Base-by-base conservation (phyloP, 148 eudicot species). In the Diospyros kaki region DNA sequence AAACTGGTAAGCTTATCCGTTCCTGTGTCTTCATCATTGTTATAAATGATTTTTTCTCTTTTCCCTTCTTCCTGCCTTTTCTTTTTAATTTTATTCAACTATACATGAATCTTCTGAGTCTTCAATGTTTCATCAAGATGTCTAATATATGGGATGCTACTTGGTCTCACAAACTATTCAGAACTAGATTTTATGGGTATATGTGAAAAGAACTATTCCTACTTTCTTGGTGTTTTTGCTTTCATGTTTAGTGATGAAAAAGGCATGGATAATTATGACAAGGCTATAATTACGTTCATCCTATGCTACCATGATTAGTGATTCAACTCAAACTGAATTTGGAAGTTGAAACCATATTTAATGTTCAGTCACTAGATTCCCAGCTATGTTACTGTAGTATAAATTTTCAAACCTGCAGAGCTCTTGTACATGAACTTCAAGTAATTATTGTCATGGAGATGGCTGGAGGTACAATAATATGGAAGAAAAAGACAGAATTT, bases 1-100 rank as follows among this genome's bases (percentile, higher is more conserved):
- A 92, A 86, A 78, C 79, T 94, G 96, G 98, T 94, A 83, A 75
- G 75, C 15, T 6, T 62, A 4, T 66, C 39, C 58, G 71, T 41
- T 42, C 39, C 18, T 2, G 7, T 17, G 9, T 14, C 45, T 58
- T 70, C 18, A 6, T 14, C 18, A 64, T 61, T 60, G 13, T 8
- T 2, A 1, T 59, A 38, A 2, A 8, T 53, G 6, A 15, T 52
- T 45, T 46, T 46, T 6, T 28, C 68, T 15, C 66, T 64, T 45
- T 54, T 62, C 28, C 28, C 28, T 28, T 28, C 28, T 28, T 28
- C 28, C 28, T 28, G 28, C 28, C 28, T 48, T 48, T 48, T 48
- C 52, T 48, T 48, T 48, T 48, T 48, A 48, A 48, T 48, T 48
- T 48, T 4, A 8, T 48, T 48, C 52, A 48, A 8, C 4, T 48